Evolutionary conservation across 805 yeast species (phyloP).

Genomic region (Saturnispora gosingensis): DNA sequence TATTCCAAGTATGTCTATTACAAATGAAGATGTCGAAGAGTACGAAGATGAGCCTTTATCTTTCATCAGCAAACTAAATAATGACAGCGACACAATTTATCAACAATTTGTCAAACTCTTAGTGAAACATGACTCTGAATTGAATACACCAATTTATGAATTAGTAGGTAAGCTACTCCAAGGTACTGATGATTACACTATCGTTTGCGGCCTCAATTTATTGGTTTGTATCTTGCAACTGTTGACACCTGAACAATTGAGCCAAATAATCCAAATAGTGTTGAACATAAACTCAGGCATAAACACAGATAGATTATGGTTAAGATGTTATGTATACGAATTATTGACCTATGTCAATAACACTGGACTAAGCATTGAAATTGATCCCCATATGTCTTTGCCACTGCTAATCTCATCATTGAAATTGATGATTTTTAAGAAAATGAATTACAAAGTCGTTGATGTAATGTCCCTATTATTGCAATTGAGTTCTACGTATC

Average conservation of each 20-base stretch:
- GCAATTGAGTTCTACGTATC: conserved; percentile 61
- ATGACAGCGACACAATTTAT: conserved; percentile 7
- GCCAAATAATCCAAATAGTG: neutral
- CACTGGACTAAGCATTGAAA: conserved; percentile 1
- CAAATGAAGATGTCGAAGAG: conserved; percentile 54
- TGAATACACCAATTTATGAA: conserved; percentile 6
- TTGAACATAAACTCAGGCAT: neutral
- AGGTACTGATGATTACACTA: neutral
- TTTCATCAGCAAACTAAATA: conserved; percentile 52
- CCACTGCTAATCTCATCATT: conserved; percentile 27
- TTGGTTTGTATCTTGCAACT: conserved; percentile 3
- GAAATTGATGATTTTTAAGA: conserved; percentile 7
- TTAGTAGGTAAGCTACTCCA: conserved; percentile 4
- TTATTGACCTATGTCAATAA: conserved; percentile 6
- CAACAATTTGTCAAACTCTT: conserved; percentile 8
- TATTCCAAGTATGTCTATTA: conserved; percentile 66
- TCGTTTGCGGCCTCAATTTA: conserved; percentile 9
- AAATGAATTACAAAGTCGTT: conserved; percentile 7
- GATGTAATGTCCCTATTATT: conserved; percentile 65
- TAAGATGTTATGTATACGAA: conserved; percentile 11
- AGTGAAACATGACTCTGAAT: conserved; percentile 3
- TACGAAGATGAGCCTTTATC: conserved; percentile 87
- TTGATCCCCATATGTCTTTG: conserved; percentile 25
- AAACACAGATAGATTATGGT: conserved; percentile 7
- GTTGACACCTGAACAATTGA: neutral